Percentiles rank a stretch among this genome's conserved stretches.
Evolutionary conservation across 208 protist genomes (phyloP).

Genomic region (Leishmania arabica): DNA sequence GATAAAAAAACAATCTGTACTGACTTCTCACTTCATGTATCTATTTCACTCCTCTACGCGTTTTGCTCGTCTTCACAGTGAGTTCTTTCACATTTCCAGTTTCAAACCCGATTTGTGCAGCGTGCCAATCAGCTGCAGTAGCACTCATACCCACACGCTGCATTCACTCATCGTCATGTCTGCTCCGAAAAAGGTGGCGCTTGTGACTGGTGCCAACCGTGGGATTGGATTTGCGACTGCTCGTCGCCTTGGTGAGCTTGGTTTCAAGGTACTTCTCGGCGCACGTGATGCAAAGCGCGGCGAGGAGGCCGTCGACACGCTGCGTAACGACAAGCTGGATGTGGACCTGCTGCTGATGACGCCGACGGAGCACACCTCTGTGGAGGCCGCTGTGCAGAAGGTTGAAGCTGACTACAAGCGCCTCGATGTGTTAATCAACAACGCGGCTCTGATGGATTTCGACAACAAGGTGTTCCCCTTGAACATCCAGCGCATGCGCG

Average conservation of each 20-base stretch:
- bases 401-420: constrained; percentile 45
- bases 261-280: constrained; percentile 72
- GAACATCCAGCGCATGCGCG: constrained; percentile 50
- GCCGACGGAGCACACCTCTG: constrained; percentile 50
- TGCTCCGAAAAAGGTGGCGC: constrained; percentile 37
- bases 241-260: constrained; percentile 59
- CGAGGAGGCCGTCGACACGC: constrained; percentile 49
- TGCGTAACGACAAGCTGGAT: constrained; percentile 49
- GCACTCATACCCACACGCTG: neutral
- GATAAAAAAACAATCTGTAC: neutral
- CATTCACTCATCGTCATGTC: constrained; percentile 24
- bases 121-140: neutral
- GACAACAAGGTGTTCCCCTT: constrained; percentile 46
- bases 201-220: constrained; percentile 86
- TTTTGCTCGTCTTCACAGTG: constrained; percentile 1
- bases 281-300: constrained; percentile 57
- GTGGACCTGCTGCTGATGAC: constrained; percentile 56
- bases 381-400: constrained; percentile 43
- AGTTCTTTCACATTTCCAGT: neutral
- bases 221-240: constrained; percentile 86
- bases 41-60: neutral
- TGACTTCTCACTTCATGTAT: neutral
- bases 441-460: constrained; percentile 55
- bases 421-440: constrained; percentile 85
- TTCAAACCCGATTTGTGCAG: neutral